Evolutionary conservation across 1,139 yeast species (phyloP).

Genomic region (Lodderomyces theae): DNA sequence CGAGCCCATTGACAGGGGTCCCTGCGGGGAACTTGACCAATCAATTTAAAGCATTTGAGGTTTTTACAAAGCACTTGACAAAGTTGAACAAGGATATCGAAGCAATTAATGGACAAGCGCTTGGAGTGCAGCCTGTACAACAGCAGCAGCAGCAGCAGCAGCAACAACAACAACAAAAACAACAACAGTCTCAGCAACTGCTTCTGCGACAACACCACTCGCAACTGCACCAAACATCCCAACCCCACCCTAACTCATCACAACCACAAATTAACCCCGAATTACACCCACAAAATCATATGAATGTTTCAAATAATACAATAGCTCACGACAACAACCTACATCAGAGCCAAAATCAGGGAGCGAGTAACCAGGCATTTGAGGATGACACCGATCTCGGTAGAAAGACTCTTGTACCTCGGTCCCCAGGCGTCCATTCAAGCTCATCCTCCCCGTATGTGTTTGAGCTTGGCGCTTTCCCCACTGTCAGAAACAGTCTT

Average conservation of each 20-base stretch:
- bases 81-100: slow-evolving; percentile 27
- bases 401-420: slow-evolving; percentile 13
- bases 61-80: slow-evolving; percentile 23
- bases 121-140: slow-evolving; percentile 8
- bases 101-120: slow-evolving; percentile 12
- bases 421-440: slow-evolving; percentile 16
- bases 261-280: slow-evolving; percentile 6
- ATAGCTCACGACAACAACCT: neutral
- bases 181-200: slow-evolving; percentile 8
- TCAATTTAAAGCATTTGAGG: slow-evolving; percentile 19
- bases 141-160: slow-evolving; percentile 10
- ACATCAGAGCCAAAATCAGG: neutral
- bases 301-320: neutral
- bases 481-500: slow-evolving; percentile 10
- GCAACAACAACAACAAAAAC: slow-evolving; percentile 10
- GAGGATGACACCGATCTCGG: slow-evolving; percentile 14
- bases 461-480: slow-evolving; percentile 17
- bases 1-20: neutral
- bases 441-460: slow-evolving; percentile 18
- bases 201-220: slow-evolving; percentile 9
- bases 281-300: slow-evolving; percentile 7
- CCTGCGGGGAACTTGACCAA: slow-evolving; percentile 6
- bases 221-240: slow-evolving; percentile 8
- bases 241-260: slow-evolving; percentile 9
- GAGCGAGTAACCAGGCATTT: slow-evolving; percentile 6